Evolutionary conservation across 2,329 filamentous ascomycete species (phyloP).

Genomic region (Didymella segeticola): DNA sequence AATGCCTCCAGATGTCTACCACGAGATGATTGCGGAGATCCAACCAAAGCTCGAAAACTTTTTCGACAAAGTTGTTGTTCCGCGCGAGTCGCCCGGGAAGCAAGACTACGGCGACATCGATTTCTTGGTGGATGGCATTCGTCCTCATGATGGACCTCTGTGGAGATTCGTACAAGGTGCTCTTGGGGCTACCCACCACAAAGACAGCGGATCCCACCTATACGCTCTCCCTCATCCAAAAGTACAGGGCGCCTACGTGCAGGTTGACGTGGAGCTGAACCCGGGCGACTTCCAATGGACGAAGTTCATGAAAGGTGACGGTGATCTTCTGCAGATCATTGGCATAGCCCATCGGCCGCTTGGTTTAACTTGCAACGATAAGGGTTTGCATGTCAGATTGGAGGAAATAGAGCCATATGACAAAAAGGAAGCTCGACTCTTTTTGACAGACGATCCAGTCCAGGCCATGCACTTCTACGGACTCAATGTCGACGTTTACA

Average conservation of each 20-base stretch:
- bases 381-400: constrained; percentile 69
- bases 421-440: constrained; percentile 63
- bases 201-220: constrained; percentile 38
- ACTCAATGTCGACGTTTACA: constrained; percentile 60
- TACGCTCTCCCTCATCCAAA: constrained; percentile 59
- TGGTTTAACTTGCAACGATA: constrained; percentile 71
- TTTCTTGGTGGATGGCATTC: constrained; percentile 60
- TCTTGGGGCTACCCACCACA: constrained; percentile 54
- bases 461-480: constrained; percentile 69
- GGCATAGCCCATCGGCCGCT: constrained; percentile 68
- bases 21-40: constrained; percentile 56
- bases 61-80: constrained; percentile 63
- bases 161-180: constrained; percentile 46
- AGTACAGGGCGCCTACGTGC: constrained; percentile 57
- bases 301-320: constrained; percentile 72
- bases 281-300: constrained; percentile 62
- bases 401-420: constrained; percentile 69
- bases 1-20: constrained; percentile 67
- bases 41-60: constrained; percentile 57
- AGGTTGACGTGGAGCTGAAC: constrained; percentile 72
- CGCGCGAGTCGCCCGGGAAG: constrained; percentile 75
- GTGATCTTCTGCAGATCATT: constrained; percentile 73
- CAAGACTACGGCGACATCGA: constrained; percentile 75
- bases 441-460: constrained; percentile 65
- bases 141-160: constrained; percentile 21